These are phyloP conservation scores for Arabidopsis arenosa DNA, from an alignment of 345 rosid genomes.

Conservation along the genomic window DNA sequence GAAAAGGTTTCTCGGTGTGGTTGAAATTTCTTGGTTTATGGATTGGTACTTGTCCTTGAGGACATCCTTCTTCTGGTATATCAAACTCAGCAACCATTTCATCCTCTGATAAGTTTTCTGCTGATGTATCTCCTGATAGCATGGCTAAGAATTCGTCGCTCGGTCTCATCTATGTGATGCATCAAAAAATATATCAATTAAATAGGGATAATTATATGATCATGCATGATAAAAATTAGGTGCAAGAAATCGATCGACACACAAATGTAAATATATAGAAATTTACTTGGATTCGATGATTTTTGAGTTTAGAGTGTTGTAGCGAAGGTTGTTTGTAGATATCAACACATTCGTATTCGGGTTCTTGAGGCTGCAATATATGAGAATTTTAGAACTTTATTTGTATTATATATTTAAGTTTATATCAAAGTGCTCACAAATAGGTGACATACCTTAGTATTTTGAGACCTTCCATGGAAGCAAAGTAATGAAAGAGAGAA, in stretches of 20 bases:
- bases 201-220: not conserved
- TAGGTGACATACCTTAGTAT: not conserved
- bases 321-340: conserved; percentile 24
- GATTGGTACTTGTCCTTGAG: conserved; percentile 31
- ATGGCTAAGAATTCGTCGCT: conserved; percentile 17
- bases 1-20: not conserved
- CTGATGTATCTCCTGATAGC: not conserved
- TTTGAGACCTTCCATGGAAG: not conserved
- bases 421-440: not conserved
- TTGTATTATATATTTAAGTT: not conserved
- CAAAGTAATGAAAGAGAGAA: conserved; percentile 19
- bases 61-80: conserved; percentile 27
- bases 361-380: conserved; percentile 14
- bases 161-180: conserved; percentile 20
- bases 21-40: conserved; percentile 14
- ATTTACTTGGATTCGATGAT: conserved; percentile 26
- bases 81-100: not conserved
- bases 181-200: not conserved
- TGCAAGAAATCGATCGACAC: not conserved
- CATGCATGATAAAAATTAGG: not conserved
- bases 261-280: not conserved
- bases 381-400: not conserved
- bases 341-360: conserved; percentile 13
- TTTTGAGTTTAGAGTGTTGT: conserved; percentile 1
- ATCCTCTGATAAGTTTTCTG: not conserved